Conservation (phyloP, 306 rosid species). For the Datisca glomerata region DNA sequence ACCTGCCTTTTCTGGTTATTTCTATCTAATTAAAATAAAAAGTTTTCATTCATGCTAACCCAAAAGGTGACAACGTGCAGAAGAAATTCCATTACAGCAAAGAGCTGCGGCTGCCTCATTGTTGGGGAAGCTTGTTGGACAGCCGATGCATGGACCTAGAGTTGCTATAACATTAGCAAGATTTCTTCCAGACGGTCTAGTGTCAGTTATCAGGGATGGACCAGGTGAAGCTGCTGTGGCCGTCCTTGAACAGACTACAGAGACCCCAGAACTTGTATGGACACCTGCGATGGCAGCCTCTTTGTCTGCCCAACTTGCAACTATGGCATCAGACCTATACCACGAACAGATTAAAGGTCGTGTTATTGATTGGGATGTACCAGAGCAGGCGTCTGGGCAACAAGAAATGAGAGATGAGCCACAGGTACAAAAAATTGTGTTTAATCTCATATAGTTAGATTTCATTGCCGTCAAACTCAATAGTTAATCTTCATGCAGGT, state of each 20-base stretch:
- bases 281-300: slow-evolving; percentile 99
- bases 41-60: not conserved
- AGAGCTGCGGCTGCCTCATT: slow-evolving; percentile 95
- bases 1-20: not conserved
- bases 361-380: slow-evolving; percentile 95
- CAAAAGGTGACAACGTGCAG: slow-evolving; percentile 29
- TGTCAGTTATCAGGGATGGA: slow-evolving; percentile 91
- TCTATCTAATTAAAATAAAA: slow-evolving; percentile 1
- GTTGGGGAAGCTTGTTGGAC: slow-evolving; percentile 93
- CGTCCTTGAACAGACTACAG: slow-evolving; percentile 84
- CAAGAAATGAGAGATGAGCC: slow-evolving; percentile 99
- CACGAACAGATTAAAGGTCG: slow-evolving; percentile 96
- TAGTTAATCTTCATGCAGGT: slow-evolving; percentile 52
- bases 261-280: slow-evolving; percentile 99
- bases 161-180: slow-evolving; percentile 89
- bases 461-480: slow-evolving; percentile 11
- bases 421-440: slow-evolving; percentile 45
- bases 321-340: slow-evolving; percentile 80
- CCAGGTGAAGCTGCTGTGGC: slow-evolving; percentile 97
- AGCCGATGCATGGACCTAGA: slow-evolving; percentile 99
- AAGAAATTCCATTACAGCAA: slow-evolving; percentile 87
- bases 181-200: slow-evolving; percentile 97
- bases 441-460: slow-evolving; percentile 7
- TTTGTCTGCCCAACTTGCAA: slow-evolving; percentile 84
- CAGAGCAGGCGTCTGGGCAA: slow-evolving; percentile 93